Base-by-base conservation (phyloP, 345 rosid genomes). In the Citropsis articulata region DNA sequence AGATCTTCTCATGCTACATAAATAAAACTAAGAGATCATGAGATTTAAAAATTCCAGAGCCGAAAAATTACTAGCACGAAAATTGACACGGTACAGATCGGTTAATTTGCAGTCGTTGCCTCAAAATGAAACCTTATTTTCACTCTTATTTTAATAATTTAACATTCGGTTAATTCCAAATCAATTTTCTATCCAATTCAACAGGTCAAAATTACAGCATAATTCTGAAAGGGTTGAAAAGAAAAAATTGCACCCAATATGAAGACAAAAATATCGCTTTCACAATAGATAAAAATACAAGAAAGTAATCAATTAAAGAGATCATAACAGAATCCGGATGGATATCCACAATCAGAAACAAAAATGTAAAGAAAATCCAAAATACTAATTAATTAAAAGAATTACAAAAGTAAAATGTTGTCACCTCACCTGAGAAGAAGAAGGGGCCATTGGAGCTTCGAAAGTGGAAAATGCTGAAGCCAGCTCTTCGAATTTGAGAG, bases 1-100 rank as follows among this genome's bases (percentile, higher is more conserved):
- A 72, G 87, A 85, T 85, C 85, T 82, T 85, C 84, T 82, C 67
- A 60, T 80, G 80, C 87, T 81, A 71, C 84, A 79, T 22, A 56
- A 82, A 65, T n/a, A 50, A 62, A 75, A 73, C 28, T 36, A 78
- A 36, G 25, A 27, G 61, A 67, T 66, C 50, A 55, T 18, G 9
- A 22, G 9, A 48, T 12, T 4, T 42, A 61, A 33, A 27, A 66
- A 36, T n/a, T 64, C 14, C 18, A 61, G 7, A 13, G 0, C 56
- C 56, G 56, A 25, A 27, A 60, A 24, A 60, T 24, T 4, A 3
- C 16, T 60, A 9, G 14, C 4, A 60, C 2, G 22, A 24, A 60
- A 60, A 40, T 40, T 24, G 21, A 48, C 55, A 48, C 55, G 7
- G 6, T 12, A 48, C 4, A 60, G 28, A 25, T 60, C 5, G 4